Conservation (phyloP, 2,329 filamentous ascomycete species). For the Aspergillus luchuensis region DNA sequence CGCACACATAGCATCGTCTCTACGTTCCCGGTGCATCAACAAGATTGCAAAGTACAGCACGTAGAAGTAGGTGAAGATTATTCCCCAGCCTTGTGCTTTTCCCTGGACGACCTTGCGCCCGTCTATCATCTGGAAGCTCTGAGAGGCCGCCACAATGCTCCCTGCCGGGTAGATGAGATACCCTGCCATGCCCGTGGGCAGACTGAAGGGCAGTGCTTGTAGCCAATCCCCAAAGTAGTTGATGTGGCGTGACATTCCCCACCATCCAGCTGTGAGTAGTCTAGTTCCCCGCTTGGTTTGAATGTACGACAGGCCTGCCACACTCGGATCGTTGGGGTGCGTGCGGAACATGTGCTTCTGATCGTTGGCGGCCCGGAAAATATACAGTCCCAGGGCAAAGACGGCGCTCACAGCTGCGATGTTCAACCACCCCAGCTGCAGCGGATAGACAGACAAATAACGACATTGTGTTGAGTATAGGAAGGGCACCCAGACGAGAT, state of each 20-base stretch:
- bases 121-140: conserved; percentile 55
- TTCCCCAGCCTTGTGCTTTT: conserved; percentile 65
- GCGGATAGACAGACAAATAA: conserved; percentile 77
- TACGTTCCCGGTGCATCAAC: conserved; percentile 76
- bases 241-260: conserved; percentile 85
- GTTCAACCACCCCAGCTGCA: conserved; percentile 69
- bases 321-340: conserved; percentile 74
- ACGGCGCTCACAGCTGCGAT: conserved; percentile 66
- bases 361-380: conserved; percentile 84
- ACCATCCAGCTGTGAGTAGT: conserved; percentile 82
- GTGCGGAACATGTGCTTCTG: conserved; percentile 91
- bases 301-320: conserved; percentile 80
- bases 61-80: conserved; percentile 88
- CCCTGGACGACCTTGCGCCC: conserved; percentile 17
- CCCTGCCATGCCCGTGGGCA: conserved; percentile 79
- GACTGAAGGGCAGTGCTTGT: conserved; percentile 81
- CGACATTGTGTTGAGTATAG: conserved; percentile 78
- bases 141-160: neutral
- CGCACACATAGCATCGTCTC: conserved; percentile 84
- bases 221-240: conserved; percentile 95
- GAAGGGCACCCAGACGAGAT: conserved; percentile 88
- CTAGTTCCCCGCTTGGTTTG: conserved; percentile 77
- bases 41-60: conserved; percentile 84
- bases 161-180: conserved; percentile 61
- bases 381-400: conserved; percentile 71